These are phyloP conservation scores for Fusarium aywerte DNA, from an alignment of 2,329 filamentous ascomycete genomes.

Conservation along the genomic window DNA sequence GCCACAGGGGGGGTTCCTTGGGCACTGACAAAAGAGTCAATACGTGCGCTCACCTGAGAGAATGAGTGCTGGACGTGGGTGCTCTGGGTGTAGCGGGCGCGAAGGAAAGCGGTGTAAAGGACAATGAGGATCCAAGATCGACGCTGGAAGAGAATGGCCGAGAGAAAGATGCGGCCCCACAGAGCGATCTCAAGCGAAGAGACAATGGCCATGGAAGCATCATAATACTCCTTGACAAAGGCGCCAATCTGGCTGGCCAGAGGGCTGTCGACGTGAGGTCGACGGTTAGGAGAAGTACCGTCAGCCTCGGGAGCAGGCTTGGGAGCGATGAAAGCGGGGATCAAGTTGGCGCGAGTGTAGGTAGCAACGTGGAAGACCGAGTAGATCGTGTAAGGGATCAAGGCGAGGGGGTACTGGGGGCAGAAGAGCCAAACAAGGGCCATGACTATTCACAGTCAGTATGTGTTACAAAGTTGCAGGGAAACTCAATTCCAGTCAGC, in stretches of 20 bases:
- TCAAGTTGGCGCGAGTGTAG: conserved; percentile 92
- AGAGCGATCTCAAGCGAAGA: conserved; percentile 87
- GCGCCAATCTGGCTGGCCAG: conserved; percentile 84
- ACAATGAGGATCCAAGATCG: conserved; percentile 88
- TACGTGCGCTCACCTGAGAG: conserved; percentile 74
- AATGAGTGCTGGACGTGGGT: conserved; percentile 90
- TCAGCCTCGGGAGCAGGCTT: conserved; percentile 63
- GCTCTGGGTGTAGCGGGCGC: conserved; percentile 90
- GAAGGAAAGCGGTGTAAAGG: conserved; percentile 92
- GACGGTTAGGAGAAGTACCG: conserved; percentile 61
- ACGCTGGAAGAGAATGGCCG: conserved; percentile 87
- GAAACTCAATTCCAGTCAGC: neutral
- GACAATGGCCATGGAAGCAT: conserved; percentile 93
- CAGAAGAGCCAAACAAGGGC: conserved; percentile 94
- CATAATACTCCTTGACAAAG: conserved; percentile 99
- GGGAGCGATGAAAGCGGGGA: conserved; percentile 84
- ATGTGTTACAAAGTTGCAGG: neutral
- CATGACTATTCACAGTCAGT: conserved; percentile 71
- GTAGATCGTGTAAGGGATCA: conserved; percentile 96
- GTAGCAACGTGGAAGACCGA: conserved; percentile 98
- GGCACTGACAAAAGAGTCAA: conserved; percentile 84
- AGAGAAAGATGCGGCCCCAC: conserved; percentile 83
- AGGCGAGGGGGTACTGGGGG: conserved; percentile 87
- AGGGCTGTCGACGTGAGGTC: conserved; percentile 62
- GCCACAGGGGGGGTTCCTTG: conserved; percentile 86